A percentile compares a stretch with the other conserved stretches of the same genome.
phyloP scores from a whole-genome alignment of 2,329 filamentous ascomycete species.

The Aspergillus tubingensis region DNA sequence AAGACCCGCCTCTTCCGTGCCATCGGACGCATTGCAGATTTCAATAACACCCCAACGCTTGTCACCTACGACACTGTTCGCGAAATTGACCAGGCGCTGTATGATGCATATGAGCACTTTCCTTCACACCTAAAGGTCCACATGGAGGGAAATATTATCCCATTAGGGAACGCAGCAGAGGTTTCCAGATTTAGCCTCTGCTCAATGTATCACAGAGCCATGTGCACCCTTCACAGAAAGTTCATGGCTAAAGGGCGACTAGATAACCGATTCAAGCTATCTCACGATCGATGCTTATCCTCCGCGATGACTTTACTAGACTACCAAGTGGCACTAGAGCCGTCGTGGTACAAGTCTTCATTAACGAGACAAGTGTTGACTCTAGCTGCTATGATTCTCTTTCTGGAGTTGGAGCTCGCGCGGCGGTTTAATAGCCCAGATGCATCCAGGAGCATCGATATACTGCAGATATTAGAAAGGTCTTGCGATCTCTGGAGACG shows the following conservation, averaged over 20 bases:
- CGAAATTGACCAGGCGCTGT: conserved; percentile 1
- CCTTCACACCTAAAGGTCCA: conserved; percentile 2
- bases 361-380: conserved; percentile 10
- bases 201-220: conserved; percentile 11
- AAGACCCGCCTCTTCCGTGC: conserved; percentile 11
- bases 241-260: background rate
- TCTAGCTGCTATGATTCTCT: conserved; percentile 8
- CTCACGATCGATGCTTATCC: conserved; percentile 2
- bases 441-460: background rate
- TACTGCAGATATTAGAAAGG: background rate
- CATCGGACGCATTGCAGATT: conserved; percentile 7
- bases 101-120: background rate
- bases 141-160: background rate
- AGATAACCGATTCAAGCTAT: background rate
- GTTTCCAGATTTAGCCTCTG: background rate
- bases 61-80: background rate
- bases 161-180: background rate
- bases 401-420: conserved; percentile 9
- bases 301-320: conserved; percentile 3
- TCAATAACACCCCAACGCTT: background rate
- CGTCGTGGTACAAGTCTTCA: conserved; percentile 7
- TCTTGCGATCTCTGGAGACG: conserved; percentile 1
- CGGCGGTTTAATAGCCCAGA: background rate
- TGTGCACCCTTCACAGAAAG: conserved; percentile 10
- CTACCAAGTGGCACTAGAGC: background rate